These are phyloP conservation scores for Erodium moschatum DNA, from an alignment of 441 rosid genomes.

Conservation along the genomic window DNA sequence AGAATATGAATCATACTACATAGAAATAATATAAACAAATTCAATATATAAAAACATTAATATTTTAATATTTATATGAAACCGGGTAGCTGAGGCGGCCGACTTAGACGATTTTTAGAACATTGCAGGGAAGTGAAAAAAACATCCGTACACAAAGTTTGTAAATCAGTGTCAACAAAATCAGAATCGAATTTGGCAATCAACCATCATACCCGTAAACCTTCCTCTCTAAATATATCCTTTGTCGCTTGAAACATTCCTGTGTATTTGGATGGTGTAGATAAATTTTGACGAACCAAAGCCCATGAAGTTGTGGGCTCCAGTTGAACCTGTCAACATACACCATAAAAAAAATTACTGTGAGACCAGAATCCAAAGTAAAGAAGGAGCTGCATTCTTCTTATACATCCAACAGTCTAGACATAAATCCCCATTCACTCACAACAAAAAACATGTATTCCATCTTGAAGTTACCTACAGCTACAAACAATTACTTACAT, in stretches of 20 bases:
- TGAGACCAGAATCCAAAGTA: not conserved
- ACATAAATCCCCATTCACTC: not conserved
- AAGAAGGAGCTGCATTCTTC: not conserved
- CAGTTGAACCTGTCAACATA: slow-evolving; percentile 65
- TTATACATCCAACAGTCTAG: not conserved
- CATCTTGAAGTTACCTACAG: slow-evolving; percentile 2
- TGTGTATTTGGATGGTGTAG: slow-evolving; percentile 61
- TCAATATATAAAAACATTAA: too few species aligned
- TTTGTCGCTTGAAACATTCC: slow-evolving; percentile 80
- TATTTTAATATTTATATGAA: too few species aligned
- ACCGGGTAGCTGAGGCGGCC: too few species aligned
- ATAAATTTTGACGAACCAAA: slow-evolving; percentile 35
- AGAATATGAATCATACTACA: too few species aligned
- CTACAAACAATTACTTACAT: not conserved
- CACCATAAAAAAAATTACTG: not conserved
- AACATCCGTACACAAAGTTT: too few species aligned
- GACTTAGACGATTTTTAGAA: too few species aligned
- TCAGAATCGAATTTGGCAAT: not conserved
- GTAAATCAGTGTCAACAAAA: not conserved
- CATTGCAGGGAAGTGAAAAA: too few species aligned
- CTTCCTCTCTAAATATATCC: slow-evolving; percentile 88
- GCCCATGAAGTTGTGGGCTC: slow-evolving; percentile 88
- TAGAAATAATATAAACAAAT: too few species aligned
- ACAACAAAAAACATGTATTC: not conserved
- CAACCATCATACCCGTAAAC: slow-evolving; percentile 53